Conservation (phyloP, 108 stramenopile species). For the Thalassiosira profunda region DNA sequence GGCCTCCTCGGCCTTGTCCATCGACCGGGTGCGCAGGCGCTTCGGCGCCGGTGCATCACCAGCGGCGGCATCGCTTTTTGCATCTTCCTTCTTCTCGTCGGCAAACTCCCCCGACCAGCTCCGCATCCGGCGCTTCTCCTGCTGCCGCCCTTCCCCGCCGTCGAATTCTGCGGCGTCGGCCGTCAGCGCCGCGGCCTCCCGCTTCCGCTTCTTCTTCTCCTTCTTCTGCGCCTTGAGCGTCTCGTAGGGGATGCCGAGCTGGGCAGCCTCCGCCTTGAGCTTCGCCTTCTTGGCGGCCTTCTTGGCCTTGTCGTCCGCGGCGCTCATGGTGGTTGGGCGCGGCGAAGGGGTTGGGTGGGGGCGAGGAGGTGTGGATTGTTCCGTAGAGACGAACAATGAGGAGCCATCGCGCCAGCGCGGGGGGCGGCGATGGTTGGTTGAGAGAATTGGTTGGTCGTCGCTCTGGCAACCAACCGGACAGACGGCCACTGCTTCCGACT, state of each 20-base stretch:
- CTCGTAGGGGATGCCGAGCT: conserved; percentile 74
- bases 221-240: conserved; percentile 66
- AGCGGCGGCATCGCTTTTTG: no score
- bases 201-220: conserved; percentile 51
- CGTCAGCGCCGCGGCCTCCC: conserved; percentile 48
- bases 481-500: not conserved
- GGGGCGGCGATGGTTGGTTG: no score
- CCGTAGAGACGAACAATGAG: no score
- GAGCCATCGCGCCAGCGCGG: no score
- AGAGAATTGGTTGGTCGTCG: no score
- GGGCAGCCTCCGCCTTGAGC: conserved; percentile 74
- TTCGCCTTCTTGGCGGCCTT: conserved; percentile 73
- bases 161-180: no score
- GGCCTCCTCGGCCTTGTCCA: conserved; percentile 82
- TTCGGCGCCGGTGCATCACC: no score
- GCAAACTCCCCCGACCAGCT: conserved; percentile 74
- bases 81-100: conserved; percentile 29
- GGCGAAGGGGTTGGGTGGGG: no score
- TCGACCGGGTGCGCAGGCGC: conserved; percentile 80
- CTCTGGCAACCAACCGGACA: no score
- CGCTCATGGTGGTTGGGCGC: conserved; percentile 55
- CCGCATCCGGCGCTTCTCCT: conserved; percentile 83
- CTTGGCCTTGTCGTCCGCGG: conserved; percentile 51
- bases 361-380: no score
- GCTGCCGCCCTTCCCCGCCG: conserved; percentile 65